These are phyloP conservation scores for Alternaria arbusti DNA, from an alignment of 2,329 filamentous ascomycete species.

Conservation along the genomic window DNA sequence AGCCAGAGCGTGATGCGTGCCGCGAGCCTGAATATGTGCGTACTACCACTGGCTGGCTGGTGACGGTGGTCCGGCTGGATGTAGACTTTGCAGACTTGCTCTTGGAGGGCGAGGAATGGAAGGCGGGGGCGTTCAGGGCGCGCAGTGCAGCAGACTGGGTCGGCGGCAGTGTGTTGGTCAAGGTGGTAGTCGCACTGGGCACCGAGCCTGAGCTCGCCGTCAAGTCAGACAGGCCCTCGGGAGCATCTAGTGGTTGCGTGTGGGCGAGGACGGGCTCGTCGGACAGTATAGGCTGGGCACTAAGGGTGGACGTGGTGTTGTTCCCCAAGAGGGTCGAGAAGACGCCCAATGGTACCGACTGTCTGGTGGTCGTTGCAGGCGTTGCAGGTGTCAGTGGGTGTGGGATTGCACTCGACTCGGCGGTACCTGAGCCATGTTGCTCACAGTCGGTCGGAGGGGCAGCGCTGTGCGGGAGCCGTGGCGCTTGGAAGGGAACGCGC, in stretches of 20 bases:
- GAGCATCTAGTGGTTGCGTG: constrained; percentile 36
- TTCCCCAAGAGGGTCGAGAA: constrained; percentile 41
- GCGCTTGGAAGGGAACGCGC: constrained; percentile 33
- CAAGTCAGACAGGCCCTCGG: constrained; percentile 38
- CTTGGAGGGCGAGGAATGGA: constrained; percentile 40
- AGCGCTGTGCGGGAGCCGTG: constrained; percentile 19
- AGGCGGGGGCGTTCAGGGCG: constrained; percentile 48
- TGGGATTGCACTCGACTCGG: constrained; percentile 34
- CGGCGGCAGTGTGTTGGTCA: constrained; percentile 46
- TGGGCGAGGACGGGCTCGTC: constrained; percentile 32
- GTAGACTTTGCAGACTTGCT: constrained; percentile 47
- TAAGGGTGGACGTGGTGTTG: constrained; percentile 27
- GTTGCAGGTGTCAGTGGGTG: constrained; percentile 45
- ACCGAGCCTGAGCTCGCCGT: constrained; percentile 41
- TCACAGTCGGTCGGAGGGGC: constrained; percentile 25
- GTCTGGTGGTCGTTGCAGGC: constrained; percentile 44
- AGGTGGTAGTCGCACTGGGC: constrained; percentile 44
- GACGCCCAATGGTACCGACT: constrained; percentile 41
- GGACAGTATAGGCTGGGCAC: constrained; percentile 16
- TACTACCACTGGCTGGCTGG: constrained; percentile 54
- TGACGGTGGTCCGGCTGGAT: constrained; percentile 47
- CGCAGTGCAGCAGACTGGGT: constrained; percentile 48
- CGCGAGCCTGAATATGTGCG: constrained; percentile 49
- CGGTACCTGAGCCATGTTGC: constrained; percentile 22
- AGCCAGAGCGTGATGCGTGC: constrained; percentile 42